Percentiles rank a stretch among this genome's conserved stretches.
These are phyloP conservation scores for Sporopachydermia quercuum DNA, from an alignment of 805 yeast species.

Conservation along the genomic window DNA sequence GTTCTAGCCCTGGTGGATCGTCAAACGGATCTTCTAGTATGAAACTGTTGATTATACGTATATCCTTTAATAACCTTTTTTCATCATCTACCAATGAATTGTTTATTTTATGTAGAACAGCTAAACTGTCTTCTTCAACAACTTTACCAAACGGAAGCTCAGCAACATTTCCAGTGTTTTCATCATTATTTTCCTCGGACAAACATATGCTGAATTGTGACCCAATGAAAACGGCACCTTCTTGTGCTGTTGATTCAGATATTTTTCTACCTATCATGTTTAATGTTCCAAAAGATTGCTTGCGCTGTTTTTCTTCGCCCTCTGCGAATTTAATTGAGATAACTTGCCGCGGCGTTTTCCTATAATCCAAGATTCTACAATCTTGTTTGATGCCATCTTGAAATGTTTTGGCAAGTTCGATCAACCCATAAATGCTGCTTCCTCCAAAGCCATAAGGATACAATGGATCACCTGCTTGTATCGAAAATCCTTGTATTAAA, in stretches of 20 bases:
- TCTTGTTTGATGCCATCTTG: constrained; percentile 4
- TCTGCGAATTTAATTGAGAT: background rate
- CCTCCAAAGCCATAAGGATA: constrained; percentile 25
- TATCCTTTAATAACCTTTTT: constrained; percentile 29
- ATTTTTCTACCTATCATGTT: background rate
- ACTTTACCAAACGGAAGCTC: constrained; percentile 33
- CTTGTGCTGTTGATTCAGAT: background rate
- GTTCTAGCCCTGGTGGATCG: constrained; percentile 15
- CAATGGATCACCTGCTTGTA: constrained; percentile 33
- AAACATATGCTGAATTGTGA: constrained; percentile 1
- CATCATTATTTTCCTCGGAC: too few species aligned
- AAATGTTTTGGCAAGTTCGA: constrained; percentile 10
- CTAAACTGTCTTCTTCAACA: constrained; percentile 29
- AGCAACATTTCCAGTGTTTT: background rate
- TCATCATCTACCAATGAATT: constrained; percentile 22
- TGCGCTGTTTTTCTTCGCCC: too few species aligned
- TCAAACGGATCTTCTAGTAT: constrained; percentile 40
- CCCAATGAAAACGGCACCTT: too few species aligned
- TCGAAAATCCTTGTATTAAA: constrained; percentile 23
- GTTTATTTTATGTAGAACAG: constrained; percentile 30
- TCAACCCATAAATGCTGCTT: constrained; percentile 18
- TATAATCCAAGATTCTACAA: background rate
- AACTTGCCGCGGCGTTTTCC: background rate
- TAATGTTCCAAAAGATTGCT: too few species aligned
- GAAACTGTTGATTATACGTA: constrained; percentile 35